These are phyloP conservation scores for Phytophthora citricola DNA, from an alignment of 352 stramenopile genomes.

Conservation along the genomic window DNA sequence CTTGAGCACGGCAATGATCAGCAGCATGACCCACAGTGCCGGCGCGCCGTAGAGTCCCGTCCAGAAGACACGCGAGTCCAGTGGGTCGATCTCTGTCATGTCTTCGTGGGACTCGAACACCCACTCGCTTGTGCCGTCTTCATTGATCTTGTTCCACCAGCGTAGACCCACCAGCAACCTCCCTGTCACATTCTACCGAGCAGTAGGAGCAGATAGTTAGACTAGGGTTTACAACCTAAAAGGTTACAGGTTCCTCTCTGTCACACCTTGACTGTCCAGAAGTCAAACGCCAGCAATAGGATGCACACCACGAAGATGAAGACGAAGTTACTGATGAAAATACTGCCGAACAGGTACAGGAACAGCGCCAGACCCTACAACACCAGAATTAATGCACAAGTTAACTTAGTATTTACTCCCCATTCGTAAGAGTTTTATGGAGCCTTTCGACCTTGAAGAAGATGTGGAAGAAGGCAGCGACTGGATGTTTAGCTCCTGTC, in stretches of 20 bases:
- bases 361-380: conserved; percentile 80
- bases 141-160: conserved; percentile 98
- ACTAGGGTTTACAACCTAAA: no score
- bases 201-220: background rate
- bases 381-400: background rate
- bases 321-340: conserved; percentile 94
- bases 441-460: conserved; percentile 92
- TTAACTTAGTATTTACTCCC: background rate
- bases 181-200: conserved; percentile 82
- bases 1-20: conserved; percentile 94
- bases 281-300: conserved; percentile 96
- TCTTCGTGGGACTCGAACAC: conserved; percentile 96
- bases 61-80: conserved; percentile 96
- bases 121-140: conserved; percentile 96
- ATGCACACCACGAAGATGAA: conserved; percentile 98
- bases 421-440: background rate
- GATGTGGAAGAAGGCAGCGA: conserved; percentile 96
- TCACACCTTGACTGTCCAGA: conserved; percentile 97
- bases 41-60: conserved; percentile 95
- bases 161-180: conserved; percentile 94
- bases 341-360: conserved; percentile 95
- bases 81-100: conserved; percentile 88
- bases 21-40: conserved; percentile 90
- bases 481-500: conserved; percentile 91
- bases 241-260: no score